A percentile compares a stretch with the other conserved stretches of the same genome.
Evolutionary conservation across 177 flowering plant genomes (phyloP).

Genomic region (Vitis hybrid): DNA sequence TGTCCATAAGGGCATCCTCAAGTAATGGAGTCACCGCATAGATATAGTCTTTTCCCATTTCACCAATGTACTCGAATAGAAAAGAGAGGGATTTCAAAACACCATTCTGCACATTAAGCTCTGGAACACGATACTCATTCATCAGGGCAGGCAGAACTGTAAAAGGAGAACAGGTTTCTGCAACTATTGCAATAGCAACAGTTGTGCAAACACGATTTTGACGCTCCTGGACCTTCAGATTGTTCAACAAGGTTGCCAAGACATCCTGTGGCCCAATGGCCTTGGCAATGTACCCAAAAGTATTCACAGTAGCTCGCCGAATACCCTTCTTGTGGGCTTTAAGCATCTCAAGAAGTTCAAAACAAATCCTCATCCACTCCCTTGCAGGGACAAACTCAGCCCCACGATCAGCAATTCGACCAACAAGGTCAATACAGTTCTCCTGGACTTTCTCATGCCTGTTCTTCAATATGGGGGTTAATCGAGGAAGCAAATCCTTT

Average conservation of each 20-base stretch:
- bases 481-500: conserved; percentile 89
- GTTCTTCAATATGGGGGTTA: conserved; percentile 95
- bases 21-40: conserved; percentile 96
- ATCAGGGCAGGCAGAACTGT: conserved; percentile 93
- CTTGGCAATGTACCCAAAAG: conserved; percentile 96
- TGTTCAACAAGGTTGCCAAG: conserved; percentile 86
- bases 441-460: conserved; percentile 99
- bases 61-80: conserved; percentile 94
- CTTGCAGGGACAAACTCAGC: conserved; percentile 99
- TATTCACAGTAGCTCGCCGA: conserved; percentile 93
- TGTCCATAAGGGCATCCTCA: conserved; percentile 96
- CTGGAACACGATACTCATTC: conserved; percentile 98
- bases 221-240: conserved; percentile 95
- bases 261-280: conserved; percentile 99
- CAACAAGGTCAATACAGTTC: conserved; percentile 97
- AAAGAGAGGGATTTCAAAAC: conserved; percentile 92
- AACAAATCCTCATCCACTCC: conserved; percentile 99
- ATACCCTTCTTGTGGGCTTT: conserved; percentile 99
- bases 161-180: conserved; percentile 96
- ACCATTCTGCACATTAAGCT: conserved; percentile 96
- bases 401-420: conserved; percentile 97
- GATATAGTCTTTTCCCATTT: conserved; percentile 97
- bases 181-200: conserved; percentile 96
- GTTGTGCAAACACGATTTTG: conserved; percentile 99
- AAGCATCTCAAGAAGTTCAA: conserved; percentile 98